Conservation (phyloP, 2,329 filamentous ascomycete species). For the Bertia moriformis region DNA sequence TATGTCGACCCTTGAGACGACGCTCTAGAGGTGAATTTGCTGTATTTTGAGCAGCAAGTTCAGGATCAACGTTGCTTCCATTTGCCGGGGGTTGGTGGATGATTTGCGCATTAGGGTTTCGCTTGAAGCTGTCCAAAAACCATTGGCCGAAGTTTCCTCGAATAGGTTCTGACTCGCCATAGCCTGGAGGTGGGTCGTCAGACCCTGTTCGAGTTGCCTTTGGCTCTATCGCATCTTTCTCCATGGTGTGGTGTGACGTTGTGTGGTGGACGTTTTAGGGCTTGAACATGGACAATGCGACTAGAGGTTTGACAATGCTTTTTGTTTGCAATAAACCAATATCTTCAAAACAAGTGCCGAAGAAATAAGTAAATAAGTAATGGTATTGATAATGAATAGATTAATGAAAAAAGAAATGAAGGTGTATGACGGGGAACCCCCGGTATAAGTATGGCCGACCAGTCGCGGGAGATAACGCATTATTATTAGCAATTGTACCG, state of each 20-base stretch:
- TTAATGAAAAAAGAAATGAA: too few relatives aligned
- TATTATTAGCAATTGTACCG: too few relatives aligned
- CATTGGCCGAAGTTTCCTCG: conserved; percentile 3
- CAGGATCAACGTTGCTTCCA: neutral
- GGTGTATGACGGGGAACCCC: too few relatives aligned
- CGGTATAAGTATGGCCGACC: too few relatives aligned
- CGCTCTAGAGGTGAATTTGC: neutral
- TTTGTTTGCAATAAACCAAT: too few relatives aligned
- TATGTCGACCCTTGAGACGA: neutral
- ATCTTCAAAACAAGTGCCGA: too few relatives aligned
- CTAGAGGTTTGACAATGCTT: too few relatives aligned
- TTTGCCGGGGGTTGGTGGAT: conserved; percentile 1
- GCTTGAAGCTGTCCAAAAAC: conserved; percentile 21
- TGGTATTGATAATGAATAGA: too few relatives aligned
- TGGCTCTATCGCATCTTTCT: neutral
- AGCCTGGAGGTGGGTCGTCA: conserved; percentile 1
- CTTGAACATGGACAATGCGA: too few relatives aligned
- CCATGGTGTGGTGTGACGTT: neutral
- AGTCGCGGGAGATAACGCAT: too few relatives aligned
- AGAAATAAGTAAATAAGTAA: too few relatives aligned
- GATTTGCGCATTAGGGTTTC: conserved; percentile 23
- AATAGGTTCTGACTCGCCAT: conserved; percentile 2
- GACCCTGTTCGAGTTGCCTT: neutral
- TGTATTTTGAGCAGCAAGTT: neutral
- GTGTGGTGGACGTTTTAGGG: too few relatives aligned